Conservation (phyloP, 495 filamentous ascomycete genomes). For the Talaromyces thailandensis region DNA sequence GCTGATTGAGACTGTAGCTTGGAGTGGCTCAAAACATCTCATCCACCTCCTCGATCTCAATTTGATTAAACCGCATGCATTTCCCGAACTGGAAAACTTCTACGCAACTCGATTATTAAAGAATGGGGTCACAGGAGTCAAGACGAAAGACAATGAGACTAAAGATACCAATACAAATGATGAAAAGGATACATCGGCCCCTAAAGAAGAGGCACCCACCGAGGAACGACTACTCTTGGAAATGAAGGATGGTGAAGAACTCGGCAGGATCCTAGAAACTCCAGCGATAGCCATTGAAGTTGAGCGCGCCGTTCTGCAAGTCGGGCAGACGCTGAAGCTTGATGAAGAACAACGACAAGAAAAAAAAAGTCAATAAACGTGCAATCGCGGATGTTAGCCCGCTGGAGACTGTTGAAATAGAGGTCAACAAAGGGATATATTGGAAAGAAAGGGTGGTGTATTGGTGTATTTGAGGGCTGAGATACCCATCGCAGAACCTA, state of each 20-base stretch:
- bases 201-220: slow-evolving; percentile 27
- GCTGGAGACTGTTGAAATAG: background rate
- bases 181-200: background rate
- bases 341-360: background rate
- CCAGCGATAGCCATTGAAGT: slow-evolving; percentile 83
- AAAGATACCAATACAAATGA: background rate
- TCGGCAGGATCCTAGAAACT: slow-evolving; percentile 64
- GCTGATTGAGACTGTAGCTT: slow-evolving; percentile 31
- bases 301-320: slow-evolving; percentile 82
- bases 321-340: slow-evolving; percentile 53
- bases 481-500: background rate
- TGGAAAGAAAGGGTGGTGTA: background rate
- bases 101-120: slow-evolving; percentile 46
- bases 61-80: slow-evolving; percentile 55
- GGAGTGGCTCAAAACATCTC: slow-evolving; percentile 77
- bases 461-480: background rate
- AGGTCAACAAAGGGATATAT: background rate
- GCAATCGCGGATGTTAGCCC: background rate
- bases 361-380: background rate
- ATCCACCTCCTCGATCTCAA: slow-evolving; percentile 67
- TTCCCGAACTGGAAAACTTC: slow-evolving; percentile 56
- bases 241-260: slow-evolving; percentile 45
- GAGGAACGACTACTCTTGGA: slow-evolving; percentile 53
- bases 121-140: slow-evolving; percentile 3
- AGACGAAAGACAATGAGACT: background rate